Evolutionary conservation across 179 eudicot genomes (phyloP).

Genomic region (Amaranthus tricolor): DNA sequence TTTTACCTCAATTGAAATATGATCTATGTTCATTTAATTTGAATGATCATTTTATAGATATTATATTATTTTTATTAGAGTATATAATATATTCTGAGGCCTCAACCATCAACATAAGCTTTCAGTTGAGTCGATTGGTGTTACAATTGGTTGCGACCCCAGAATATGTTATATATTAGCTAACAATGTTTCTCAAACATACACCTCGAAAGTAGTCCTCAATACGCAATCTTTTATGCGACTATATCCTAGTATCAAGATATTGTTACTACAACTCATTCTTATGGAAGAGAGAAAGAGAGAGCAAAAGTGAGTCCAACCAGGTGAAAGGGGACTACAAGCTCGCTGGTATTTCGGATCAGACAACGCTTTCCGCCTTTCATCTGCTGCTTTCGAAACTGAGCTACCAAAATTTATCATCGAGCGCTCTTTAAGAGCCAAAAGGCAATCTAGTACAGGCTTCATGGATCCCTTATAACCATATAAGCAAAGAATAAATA

Average conservation of each 20-base stretch:
- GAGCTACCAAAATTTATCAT: constrained; percentile 35
- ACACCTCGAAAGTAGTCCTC: not conserved
- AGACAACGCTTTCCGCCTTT: constrained; percentile 39
- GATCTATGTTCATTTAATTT: not conserved
- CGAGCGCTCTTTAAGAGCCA: constrained; percentile 57
- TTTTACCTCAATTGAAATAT: not conserved
- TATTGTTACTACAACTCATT: not conserved
- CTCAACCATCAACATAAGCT: too few relatives aligned
- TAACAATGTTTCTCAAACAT: not conserved
- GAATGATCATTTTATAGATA: not conserved
- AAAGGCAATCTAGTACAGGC: constrained; percentile 72
- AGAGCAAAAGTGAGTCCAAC: constrained; percentile 23
- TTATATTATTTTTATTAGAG: too few relatives aligned
- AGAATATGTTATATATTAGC: too few relatives aligned
- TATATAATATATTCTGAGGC: too few relatives aligned
- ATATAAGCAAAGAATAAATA: not conserved
- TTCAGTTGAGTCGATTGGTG: too few relatives aligned
- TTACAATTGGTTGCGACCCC: too few relatives aligned
- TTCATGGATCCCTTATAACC: constrained; percentile 78
- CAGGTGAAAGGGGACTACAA: constrained; percentile 54
- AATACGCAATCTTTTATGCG: not conserved
- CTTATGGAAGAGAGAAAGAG: not conserved
- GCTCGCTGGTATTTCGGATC: constrained; percentile 53
- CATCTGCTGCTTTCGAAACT: constrained; percentile 41
- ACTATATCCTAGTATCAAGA: not conserved